A percentile compares a stretch with the other conserved stretches of the same genome.
Evolutionary conservation across 73 alveolate species (phyloP).

Genomic region (Tetrahymena malaccensis): DNA sequence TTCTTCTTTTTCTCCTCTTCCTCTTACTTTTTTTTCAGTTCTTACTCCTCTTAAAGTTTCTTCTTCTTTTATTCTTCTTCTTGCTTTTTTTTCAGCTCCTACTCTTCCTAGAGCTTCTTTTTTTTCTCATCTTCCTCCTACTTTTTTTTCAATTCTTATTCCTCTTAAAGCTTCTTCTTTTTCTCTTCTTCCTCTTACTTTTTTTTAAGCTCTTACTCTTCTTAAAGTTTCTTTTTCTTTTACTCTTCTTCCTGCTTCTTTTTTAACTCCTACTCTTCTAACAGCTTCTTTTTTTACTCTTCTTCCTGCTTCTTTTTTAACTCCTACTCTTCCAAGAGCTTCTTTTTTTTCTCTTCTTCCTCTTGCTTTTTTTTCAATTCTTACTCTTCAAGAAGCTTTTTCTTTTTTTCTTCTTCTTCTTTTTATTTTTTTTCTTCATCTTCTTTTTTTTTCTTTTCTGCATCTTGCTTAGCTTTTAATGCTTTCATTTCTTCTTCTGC

Average conservation of each 20-base stretch:
- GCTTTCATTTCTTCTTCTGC: not conserved
- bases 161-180: not conserved
- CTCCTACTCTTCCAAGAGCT: slow-evolving; percentile 31
- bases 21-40: not conserved
- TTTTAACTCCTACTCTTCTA: slow-evolving; percentile 1
- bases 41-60: slow-evolving; percentile 2
- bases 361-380: slow-evolving; percentile 34
- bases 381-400: slow-evolving; percentile 8
- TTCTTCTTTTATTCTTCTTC: slow-evolving; percentile 35
- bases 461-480: not conserved
- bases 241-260: not conserved
- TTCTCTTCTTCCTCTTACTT: not conserved
- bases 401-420: slow-evolving; percentile 29
- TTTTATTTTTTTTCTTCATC: not conserved
- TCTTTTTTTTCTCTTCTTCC: slow-evolving; percentile 14
- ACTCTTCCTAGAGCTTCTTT: not conserved
- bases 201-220: not conserved
- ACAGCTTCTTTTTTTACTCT: slow-evolving; percentile 16
- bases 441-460: not conserved
- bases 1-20: not conserved
- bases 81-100: not conserved
- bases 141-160: not conserved
- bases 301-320: slow-evolving; percentile 14
- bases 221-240: slow-evolving; percentile 23
- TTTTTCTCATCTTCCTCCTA: slow-evolving; percentile 14